phyloP scores from a whole-genome alignment of 1,139 yeast species.

The Diutina catenulata region DNA sequence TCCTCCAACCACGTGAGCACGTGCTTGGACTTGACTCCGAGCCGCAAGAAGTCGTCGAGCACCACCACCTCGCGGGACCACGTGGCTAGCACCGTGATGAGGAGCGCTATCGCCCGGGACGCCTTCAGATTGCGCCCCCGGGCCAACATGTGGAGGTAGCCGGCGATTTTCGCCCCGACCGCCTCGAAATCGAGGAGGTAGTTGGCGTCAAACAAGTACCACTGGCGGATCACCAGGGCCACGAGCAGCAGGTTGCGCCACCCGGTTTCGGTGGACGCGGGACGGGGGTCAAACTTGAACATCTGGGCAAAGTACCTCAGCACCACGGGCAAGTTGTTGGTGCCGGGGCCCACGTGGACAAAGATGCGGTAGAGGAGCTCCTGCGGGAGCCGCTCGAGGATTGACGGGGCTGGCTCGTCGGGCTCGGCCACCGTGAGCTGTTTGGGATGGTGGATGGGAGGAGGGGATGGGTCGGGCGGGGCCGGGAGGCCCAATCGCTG shows the following conservation, averaged over 20 bases:
- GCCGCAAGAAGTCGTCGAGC: background rate
- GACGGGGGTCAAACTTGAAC: slow-evolving; percentile 12
- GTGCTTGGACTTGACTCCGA: background rate
- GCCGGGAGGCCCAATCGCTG: background rate
- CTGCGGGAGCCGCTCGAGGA: slow-evolving; percentile 17
- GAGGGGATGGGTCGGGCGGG: background rate
- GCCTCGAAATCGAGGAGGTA: background rate
- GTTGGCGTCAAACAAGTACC: slow-evolving; percentile 6
- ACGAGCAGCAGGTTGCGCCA: slow-evolving; percentile 8
- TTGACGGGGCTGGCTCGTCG: slow-evolving; percentile 6
- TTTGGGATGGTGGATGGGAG: background rate
- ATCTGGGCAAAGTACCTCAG: slow-evolving; percentile 15
- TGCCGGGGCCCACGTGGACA: slow-evolving; percentile 17
- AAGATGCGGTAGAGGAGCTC: slow-evolving; percentile 23
- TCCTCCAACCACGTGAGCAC: background rate
- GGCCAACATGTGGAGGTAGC: background rate
- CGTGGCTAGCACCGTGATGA: slow-evolving; percentile 6
- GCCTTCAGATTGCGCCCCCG: slow-evolving; percentile 3
- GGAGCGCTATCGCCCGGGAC: slow-evolving; percentile 4
- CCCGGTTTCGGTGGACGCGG: slow-evolving; percentile 6
- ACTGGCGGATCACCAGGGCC: slow-evolving; percentile 6
- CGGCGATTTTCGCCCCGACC: background rate
- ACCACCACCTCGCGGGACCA: slow-evolving; percentile 7
- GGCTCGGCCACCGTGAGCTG: slow-evolving; percentile 6
- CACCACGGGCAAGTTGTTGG: slow-evolving; percentile 17